Percentiles rank a stretch among this genome's conserved stretches.
Conservation (phyloP, 345 rosid species). For the Eucalyptus erythrocorys region DNA sequence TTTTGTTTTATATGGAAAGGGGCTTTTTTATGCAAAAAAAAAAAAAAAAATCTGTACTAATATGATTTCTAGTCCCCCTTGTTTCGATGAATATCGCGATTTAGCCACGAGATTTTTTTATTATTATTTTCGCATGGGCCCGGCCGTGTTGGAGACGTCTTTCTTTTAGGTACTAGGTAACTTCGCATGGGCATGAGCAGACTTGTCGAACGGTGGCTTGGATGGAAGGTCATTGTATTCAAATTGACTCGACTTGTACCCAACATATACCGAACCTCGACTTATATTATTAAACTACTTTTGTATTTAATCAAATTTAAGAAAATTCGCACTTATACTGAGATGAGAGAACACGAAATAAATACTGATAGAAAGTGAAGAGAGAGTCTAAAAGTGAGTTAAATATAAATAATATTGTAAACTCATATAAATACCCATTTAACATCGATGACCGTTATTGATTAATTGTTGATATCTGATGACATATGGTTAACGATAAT, state of each 20-base stretch:
- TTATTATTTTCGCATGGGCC: not conserved
- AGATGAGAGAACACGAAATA: too few species aligned
- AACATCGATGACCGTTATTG: not conserved
- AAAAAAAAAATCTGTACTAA: not conserved
- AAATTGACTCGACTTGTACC: not conserved
- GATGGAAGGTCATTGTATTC: not conserved
- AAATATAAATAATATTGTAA: too few species aligned
- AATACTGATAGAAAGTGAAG: rapidly evolving
- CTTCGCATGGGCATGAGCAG: not conserved
- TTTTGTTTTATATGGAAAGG: not conserved
- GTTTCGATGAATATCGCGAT: not conserved
- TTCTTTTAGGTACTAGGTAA: not conserved
- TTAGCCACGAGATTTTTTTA: not conserved
- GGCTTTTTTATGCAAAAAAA: not conserved
- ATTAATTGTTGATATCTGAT: too few species aligned
- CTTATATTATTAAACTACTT: too few species aligned
- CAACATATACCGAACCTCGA: rapidly evolving
- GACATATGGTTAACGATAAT: not conserved
- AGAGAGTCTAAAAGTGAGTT: too few species aligned
- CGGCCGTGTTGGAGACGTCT: not conserved
- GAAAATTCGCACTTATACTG: too few species aligned
- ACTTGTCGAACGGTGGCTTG: not conserved
- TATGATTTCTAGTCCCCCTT: not conserved
- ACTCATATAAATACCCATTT: not conserved
- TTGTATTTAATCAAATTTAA: too few species aligned